These are phyloP conservation scores for Microglena sp. DNA, from an alignment of 139 green algal genomes.

Conservation along the genomic window DNA sequence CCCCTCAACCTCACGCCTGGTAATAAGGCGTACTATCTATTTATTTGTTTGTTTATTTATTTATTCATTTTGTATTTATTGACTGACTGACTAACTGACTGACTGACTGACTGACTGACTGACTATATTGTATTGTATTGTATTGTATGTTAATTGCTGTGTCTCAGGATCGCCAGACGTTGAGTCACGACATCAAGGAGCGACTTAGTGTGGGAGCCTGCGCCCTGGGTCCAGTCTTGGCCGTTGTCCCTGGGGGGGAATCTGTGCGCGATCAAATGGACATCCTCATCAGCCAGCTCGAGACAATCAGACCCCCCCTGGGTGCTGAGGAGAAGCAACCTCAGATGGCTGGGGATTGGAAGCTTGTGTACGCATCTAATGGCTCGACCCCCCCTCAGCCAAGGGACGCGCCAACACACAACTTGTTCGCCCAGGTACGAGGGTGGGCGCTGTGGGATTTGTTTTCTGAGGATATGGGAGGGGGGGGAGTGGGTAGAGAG, in stretches of 20 bases:
- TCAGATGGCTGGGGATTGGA: background rate
- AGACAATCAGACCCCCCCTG: slow-evolving; percentile 9
- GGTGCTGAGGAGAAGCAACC: background rate
- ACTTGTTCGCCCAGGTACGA: slow-evolving; percentile 1
- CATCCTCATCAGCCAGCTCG: slow-evolving; percentile 18
- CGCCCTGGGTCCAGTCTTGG: slow-evolving; percentile 16
- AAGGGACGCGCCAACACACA: background rate
- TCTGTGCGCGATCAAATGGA: slow-evolving; percentile 24
- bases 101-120: no score
- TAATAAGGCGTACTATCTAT: no score
- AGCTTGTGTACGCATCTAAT: background rate
- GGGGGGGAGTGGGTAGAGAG: background rate
- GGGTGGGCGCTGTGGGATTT: no score
- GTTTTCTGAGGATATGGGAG: no score
- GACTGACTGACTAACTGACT: no score
- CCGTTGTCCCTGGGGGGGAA: slow-evolving; percentile 26
- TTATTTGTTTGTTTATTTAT: no score
- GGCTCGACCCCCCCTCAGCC: background rate
- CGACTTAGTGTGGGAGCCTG: slow-evolving; percentile 12
- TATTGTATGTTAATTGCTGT: no score
- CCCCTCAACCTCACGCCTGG: no score
- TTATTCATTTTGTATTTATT: no score
- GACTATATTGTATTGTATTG: no score
- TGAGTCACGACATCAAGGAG: slow-evolving; percentile 21
- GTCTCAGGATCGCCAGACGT: background rate